phyloP scores from a whole-genome alignment of 768 basidiomycete genomes.

The Pisolithus orientalis region DNA sequence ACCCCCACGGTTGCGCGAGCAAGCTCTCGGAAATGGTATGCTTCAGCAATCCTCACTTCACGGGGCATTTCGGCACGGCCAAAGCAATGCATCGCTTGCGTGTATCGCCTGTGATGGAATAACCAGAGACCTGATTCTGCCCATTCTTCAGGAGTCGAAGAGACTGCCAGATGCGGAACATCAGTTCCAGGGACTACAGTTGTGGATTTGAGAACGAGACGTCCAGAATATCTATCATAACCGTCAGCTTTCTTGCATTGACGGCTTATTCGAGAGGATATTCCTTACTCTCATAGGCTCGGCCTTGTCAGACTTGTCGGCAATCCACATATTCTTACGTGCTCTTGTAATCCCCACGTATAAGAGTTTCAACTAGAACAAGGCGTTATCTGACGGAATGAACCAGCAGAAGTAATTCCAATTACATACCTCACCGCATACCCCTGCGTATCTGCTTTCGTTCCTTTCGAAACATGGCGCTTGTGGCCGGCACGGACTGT shows the following conservation, averaged over 20 bases:
- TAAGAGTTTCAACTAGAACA: slow-evolving; percentile 50
- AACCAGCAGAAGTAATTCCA: neutral
- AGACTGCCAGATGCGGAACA: slow-evolving; percentile 46
- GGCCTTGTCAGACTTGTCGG: slow-evolving; percentile 52
- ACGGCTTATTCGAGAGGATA: neutral
- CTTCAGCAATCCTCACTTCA: slow-evolving; percentile 41
- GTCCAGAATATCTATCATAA: slow-evolving; percentile 46
- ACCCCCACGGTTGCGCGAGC: slow-evolving; percentile 33
- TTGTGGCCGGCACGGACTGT: slow-evolving; percentile 7
- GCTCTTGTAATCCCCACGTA: slow-evolving; percentile 72
- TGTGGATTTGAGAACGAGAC: slow-evolving; percentile 37
- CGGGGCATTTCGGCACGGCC: slow-evolving; percentile 38
- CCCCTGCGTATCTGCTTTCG: slow-evolving; percentile 41
- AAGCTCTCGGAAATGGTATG: slow-evolving; percentile 48
- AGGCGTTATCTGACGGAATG: neutral
- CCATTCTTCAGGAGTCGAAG: slow-evolving; percentile 47
- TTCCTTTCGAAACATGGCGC: slow-evolving; percentile 42
- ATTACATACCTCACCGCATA: slow-evolving; percentile 50
- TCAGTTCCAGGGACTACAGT: slow-evolving; percentile 43
- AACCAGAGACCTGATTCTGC: slow-evolving; percentile 32
- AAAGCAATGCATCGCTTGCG: slow-evolving; percentile 51
- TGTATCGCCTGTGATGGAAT: slow-evolving; percentile 35
- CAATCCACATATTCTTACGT: slow-evolving; percentile 63
- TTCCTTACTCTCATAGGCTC: slow-evolving; percentile 48
- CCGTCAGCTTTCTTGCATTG: neutral